Evolutionary conservation across 1,284 basidiomycete genomes (phyloP).

Genomic region (Ganoderma leucocontextum): DNA sequence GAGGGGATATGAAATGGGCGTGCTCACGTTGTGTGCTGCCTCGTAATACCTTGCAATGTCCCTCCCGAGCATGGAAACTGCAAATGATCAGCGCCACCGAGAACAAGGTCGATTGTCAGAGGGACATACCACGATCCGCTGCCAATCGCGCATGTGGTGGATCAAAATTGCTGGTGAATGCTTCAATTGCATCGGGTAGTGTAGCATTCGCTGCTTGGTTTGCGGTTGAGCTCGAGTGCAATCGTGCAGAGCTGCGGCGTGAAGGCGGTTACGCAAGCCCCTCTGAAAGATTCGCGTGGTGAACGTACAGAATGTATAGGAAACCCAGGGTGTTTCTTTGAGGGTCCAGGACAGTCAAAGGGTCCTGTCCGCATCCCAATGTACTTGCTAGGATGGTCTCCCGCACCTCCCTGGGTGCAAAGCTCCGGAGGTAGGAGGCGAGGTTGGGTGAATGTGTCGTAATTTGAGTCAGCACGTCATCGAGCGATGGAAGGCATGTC

Average conservation of each 20-base stretch:
- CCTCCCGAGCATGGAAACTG: slow-evolving; percentile 47
- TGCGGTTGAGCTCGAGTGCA: slow-evolving; percentile 42
- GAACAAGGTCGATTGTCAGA: neutral
- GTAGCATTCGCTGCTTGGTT: slow-evolving; percentile 13
- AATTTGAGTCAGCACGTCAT: slow-evolving; percentile 30
- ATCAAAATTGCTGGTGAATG: slow-evolving; percentile 66
- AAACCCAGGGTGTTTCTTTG: slow-evolving; percentile 66
- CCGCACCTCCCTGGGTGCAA: slow-evolving; percentile 34
- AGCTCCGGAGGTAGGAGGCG: slow-evolving; percentile 27
- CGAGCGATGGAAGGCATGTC: slow-evolving; percentile 22
- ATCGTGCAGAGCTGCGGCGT: slow-evolving; percentile 58
- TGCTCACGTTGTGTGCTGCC: slow-evolving; percentile 36
- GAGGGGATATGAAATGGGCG: too few relatives aligned
- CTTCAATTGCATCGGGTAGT: slow-evolving; percentile 49
- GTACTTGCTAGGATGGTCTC: slow-evolving; percentile 46
- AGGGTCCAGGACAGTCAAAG: slow-evolving; percentile 62
- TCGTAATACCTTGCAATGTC: slow-evolving; percentile 41
- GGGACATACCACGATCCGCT: slow-evolving; percentile 67
- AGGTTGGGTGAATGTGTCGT: slow-evolving; percentile 24
- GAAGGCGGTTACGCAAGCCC: slow-evolving; percentile 2
- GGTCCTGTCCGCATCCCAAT: slow-evolving; percentile 65
- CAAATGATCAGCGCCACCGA: slow-evolving; percentile 18
- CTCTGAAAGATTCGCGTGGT: slow-evolving; percentile 13
- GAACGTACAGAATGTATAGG: slow-evolving; percentile 74
- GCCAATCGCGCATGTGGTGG: slow-evolving; percentile 68